Evolutionary conservation across 1,284 basidiomycete genomes (phyloP).

Genomic region (Somion occarium): DNA sequence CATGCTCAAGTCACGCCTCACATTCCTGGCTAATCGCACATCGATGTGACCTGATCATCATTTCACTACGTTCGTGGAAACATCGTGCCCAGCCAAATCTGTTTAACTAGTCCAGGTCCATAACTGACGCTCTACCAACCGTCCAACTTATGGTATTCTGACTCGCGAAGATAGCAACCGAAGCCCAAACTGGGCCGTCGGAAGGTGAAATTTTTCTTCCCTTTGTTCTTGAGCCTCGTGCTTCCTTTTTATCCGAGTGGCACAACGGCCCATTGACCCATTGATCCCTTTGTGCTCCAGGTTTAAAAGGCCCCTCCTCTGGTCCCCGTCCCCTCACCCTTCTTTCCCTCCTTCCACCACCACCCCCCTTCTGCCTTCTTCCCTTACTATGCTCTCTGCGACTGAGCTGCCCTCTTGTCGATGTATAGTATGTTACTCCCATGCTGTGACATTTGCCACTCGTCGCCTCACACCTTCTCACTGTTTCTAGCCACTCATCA

Average conservation of each 20-base stretch:
- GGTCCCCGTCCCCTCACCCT: neutral
- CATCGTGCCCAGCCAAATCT: neutral
- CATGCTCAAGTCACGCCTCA: neutral
- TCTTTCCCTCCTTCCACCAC: neutral
- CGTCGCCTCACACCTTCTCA: neutral
- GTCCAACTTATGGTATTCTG: slow-evolving; percentile 1
- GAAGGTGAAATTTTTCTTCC: neutral
- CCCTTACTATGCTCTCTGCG: neutral
- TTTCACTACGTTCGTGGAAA: neutral
- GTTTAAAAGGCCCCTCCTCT: neutral
- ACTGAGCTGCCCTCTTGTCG: neutral
- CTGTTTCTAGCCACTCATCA: neutral
- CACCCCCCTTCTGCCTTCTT: neutral
- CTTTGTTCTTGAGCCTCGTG: neutral
- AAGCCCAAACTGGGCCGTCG: neutral
- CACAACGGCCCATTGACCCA: too few species aligned
- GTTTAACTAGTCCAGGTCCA: neutral
- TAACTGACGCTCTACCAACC: neutral
- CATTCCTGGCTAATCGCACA: neutral
- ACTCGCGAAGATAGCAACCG: neutral
- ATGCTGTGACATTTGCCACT: neutral
- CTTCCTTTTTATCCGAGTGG: neutral
- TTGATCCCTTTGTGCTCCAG: too few species aligned
- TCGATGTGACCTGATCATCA: slow-evolving; percentile 1
- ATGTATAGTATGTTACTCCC: neutral